phyloP scores from a whole-genome alignment of 148 eudicot genomes.

The Nepenthes mirabilis region DNA sequence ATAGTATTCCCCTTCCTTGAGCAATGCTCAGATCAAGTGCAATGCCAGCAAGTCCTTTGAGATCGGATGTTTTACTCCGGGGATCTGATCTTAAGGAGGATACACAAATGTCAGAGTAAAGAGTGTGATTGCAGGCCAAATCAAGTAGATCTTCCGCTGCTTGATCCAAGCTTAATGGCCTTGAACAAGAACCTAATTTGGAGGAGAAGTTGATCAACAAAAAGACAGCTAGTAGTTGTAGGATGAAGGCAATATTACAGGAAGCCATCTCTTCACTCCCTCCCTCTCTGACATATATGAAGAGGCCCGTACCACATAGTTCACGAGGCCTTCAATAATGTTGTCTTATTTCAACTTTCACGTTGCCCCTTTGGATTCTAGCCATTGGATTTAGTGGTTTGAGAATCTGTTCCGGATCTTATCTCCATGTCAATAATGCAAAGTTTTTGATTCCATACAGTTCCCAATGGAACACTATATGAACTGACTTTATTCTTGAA shows the following conservation, averaged over 20 bases:
- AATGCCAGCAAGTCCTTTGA: constrained; percentile 7
- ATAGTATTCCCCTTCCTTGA: constrained; percentile 3
- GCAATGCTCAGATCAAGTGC: constrained; percentile 5
- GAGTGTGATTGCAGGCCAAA: constrained; percentile 11
- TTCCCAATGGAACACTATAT: background rate
- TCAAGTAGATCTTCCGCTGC: constrained; percentile 6
- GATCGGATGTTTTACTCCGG: constrained; percentile 4
- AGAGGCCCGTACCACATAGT: too few relatives aligned
- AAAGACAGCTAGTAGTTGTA: background rate
- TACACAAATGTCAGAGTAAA: constrained; percentile 7
- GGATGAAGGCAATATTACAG: background rate
- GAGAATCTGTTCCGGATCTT: too few relatives aligned
- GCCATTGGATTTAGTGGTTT: too few relatives aligned
- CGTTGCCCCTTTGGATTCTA: too few relatives aligned
- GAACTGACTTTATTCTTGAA: too few relatives aligned
- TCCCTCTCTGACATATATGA: too few relatives aligned
- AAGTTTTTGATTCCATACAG: too few relatives aligned
- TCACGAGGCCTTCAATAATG: too few relatives aligned
- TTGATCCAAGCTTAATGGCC: background rate
- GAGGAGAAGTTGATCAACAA: background rate
- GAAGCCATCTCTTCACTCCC: background rate
- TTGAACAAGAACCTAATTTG: background rate
- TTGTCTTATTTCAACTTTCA: too few relatives aligned
- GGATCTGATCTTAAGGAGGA: constrained; percentile 5
- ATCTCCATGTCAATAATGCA: too few relatives aligned